Percentiles rank a stretch among this genome's conserved stretches.
Evolutionary conservation across 192 early-diverging fungal species (phyloP).

Genomic region (Irineochytrium annulatum): DNA sequence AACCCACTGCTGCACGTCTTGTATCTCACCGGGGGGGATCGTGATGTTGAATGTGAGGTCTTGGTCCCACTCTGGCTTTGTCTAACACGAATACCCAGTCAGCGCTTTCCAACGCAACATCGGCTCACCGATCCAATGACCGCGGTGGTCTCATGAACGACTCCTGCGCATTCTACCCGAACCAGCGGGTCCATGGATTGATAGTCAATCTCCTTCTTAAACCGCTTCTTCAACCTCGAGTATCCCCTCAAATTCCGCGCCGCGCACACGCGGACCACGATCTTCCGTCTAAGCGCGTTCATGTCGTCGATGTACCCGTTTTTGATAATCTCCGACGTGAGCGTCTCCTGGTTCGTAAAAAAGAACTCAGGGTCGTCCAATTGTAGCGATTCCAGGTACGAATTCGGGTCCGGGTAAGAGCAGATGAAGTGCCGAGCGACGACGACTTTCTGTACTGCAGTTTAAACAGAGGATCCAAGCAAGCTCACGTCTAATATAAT

Average conservation of each 20-base stretch:
- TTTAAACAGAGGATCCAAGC: background rate
- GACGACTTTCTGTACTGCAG: constrained; percentile 8
- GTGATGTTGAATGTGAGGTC: constrained; percentile 27
- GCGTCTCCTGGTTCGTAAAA: constrained; percentile 10
- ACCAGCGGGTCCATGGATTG: constrained; percentile 30
- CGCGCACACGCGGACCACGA: constrained; percentile 27
- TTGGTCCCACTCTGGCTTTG: constrained; percentile 36
- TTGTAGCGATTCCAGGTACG: constrained; percentile 19
- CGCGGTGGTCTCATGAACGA: constrained; percentile 22
- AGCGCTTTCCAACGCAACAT: background rate
- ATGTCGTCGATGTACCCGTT: constrained; percentile 18
- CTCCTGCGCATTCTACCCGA: constrained; percentile 25
- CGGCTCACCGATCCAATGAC: constrained; percentile 6
- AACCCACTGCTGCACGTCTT: constrained; percentile 43
- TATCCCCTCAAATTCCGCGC: constrained; percentile 10
- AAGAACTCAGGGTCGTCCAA: constrained; percentile 38
- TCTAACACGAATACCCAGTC: background rate
- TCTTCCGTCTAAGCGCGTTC: constrained; percentile 20
- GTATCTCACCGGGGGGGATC: constrained; percentile 41
- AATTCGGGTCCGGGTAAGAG: constrained; percentile 16
- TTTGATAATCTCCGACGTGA: constrained; percentile 8
- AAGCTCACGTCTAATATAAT: background rate
- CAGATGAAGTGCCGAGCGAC: constrained; percentile 29
- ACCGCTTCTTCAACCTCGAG: constrained; percentile 28
- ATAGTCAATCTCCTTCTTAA: constrained; percentile 19